Evolutionary conservation across 352 stramenopile species (phyloP).

Genomic region (Pilasporangium apinafurcum): DNA sequence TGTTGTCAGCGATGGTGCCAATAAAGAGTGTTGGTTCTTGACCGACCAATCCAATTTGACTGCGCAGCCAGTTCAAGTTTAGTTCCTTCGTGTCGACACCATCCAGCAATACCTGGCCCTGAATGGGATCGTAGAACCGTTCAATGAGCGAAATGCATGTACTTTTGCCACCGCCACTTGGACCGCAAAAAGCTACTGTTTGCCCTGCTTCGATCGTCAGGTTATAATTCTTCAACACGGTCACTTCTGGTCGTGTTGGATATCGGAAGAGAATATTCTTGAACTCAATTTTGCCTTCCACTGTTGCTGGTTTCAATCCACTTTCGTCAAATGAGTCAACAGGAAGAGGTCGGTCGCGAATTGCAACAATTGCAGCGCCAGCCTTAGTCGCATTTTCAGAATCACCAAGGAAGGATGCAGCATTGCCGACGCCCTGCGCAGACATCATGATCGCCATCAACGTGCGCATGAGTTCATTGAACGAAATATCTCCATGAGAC

Average conservation of each 20-base stretch:
- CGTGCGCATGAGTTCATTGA: slow-evolving; percentile 29
- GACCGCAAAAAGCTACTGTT: slow-evolving; percentile 29
- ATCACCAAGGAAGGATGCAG: slow-evolving; percentile 19
- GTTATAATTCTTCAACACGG: slow-evolving; percentile 20
- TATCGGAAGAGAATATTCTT: slow-evolving; percentile 37
- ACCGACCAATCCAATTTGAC: slow-evolving; percentile 22
- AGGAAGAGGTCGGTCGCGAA: slow-evolving; percentile 11
- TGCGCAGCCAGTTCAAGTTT: slow-evolving; percentile 27
- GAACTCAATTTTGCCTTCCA: slow-evolving; percentile 29
- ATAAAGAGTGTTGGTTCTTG: slow-evolving; percentile 73
- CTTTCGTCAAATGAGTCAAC: slow-evolving; percentile 13
- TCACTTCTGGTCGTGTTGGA: slow-evolving; percentile 16
- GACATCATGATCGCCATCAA: slow-evolving; percentile 40
- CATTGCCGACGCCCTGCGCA: slow-evolving; percentile 19
- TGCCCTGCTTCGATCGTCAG: slow-evolving; percentile 22
- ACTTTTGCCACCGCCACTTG: slow-evolving; percentile 27
- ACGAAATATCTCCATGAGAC: slow-evolving; percentile 25
- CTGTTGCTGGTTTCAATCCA: slow-evolving; percentile 10
- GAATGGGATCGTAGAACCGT: slow-evolving; percentile 31
- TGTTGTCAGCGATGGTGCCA: slow-evolving; percentile 33
- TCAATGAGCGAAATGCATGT: slow-evolving; percentile 29
- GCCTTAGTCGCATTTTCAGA: slow-evolving; percentile 13
- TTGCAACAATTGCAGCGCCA: slow-evolving; percentile 16
- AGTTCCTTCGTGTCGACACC: slow-evolving; percentile 21
- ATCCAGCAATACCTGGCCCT: slow-evolving; percentile 22